phyloP scores from a whole-genome alignment of 2,329 filamentous ascomycete genomes.

The Epichloe hybrida region DNA sequence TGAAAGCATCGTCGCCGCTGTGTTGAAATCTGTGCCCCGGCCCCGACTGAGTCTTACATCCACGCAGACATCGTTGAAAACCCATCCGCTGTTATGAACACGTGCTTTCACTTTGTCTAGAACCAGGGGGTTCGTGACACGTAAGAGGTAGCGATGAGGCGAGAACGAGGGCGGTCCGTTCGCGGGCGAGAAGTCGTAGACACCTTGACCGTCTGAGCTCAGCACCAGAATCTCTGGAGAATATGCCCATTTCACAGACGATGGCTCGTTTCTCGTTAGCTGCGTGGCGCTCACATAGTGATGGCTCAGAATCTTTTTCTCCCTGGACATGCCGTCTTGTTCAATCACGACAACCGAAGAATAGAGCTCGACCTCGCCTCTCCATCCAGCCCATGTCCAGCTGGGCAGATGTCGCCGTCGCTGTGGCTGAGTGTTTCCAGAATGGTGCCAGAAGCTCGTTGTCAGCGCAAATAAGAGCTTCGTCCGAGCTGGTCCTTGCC shows the following conservation, averaged over 20 bases:
- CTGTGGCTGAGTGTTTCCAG: constrained; percentile 12
- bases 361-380: constrained; percentile 20
- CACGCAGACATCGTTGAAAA: constrained; percentile 22
- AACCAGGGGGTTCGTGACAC: constrained; percentile 20
- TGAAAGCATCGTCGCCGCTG: not conserved
- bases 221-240: constrained; percentile 20
- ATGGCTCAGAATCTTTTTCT: constrained; percentile 20
- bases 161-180: constrained; percentile 12
- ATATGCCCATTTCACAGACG: constrained; percentile 20
- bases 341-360: constrained; percentile 20
- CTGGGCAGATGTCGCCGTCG: constrained; percentile 20
- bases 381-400: constrained; percentile 25
- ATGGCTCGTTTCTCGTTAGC: constrained; percentile 18
- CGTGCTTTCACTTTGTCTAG: constrained; percentile 22
- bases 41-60: constrained; percentile 20
- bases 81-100: constrained; percentile 18
- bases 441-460: constrained; percentile 25
- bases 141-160: constrained; percentile 16
- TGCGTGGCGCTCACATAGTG: constrained; percentile 23
- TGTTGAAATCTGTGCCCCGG: constrained; percentile 5
- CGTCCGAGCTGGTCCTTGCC: constrained; percentile 14
- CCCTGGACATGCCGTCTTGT: constrained; percentile 14
- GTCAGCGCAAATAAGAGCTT: constrained; percentile 20
- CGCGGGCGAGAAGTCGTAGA: constrained; percentile 17
- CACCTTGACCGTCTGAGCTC: constrained; percentile 15